Evolutionary conservation across 441 rosid species (phyloP).

Genomic region (Brassica hybrid): DNA sequence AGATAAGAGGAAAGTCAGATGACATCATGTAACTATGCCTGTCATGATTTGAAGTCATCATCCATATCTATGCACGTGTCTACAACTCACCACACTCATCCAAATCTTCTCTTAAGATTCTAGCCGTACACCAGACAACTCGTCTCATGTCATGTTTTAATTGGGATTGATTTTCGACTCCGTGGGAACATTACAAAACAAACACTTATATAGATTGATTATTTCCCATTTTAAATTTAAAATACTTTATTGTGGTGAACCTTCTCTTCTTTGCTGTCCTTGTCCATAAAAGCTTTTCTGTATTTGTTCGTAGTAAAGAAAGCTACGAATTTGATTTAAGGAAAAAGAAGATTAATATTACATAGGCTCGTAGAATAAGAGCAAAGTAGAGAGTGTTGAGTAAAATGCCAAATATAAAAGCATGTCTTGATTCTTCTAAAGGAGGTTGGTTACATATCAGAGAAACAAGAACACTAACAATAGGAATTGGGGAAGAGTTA

Average conservation of each 20-base stretch:
- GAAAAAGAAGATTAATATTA: constrained; percentile 27
- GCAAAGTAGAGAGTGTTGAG: constrained; percentile 24
- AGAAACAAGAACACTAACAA: constrained; percentile 29
- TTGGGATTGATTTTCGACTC: constrained; percentile 8
- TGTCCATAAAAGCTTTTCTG: not conserved
- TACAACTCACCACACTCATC: constrained; percentile 28
- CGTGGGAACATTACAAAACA: not conserved
- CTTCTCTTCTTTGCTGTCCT: not conserved
- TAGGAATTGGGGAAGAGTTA: constrained; percentile 31
- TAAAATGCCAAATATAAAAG: constrained; percentile 30
- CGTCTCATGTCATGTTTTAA: constrained; percentile 32
- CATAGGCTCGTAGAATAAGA: constrained; percentile 35
- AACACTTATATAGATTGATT: not conserved
- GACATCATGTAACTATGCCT: constrained; percentile 21
- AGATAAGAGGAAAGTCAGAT: constrained; percentile 18
- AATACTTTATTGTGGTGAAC: not conserved
- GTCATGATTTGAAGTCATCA: constrained; percentile 30
- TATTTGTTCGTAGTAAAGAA: not conserved
- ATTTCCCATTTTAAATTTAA: not conserved
- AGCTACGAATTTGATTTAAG: not conserved
- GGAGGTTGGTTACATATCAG: constrained; percentile 22
- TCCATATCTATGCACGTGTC: constrained; percentile 36
- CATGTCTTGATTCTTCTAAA: constrained; percentile 30
- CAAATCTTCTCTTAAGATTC: constrained; percentile 32
- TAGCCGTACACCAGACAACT: constrained; percentile 40